Percentiles rank a stretch among this genome's conserved stretches.
phyloP scores from a whole-genome alignment of 108 stramenopile species.

The Cyclotella atomus region DNA sequence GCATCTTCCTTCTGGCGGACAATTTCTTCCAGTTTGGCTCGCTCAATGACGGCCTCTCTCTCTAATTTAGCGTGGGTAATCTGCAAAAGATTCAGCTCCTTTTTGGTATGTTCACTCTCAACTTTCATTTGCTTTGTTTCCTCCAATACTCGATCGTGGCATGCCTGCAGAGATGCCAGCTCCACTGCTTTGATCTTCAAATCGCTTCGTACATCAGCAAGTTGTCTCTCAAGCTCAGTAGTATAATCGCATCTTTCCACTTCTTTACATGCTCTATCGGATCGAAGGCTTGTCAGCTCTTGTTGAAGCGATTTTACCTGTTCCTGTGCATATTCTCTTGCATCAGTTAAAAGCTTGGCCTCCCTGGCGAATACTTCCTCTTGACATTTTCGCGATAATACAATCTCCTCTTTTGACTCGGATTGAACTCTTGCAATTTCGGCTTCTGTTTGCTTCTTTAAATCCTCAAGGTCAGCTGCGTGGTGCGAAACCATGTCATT shows the following conservation, averaged over 20 bases:
- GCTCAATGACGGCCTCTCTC: slow-evolving; percentile 10
- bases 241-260: slow-evolving; percentile 28
- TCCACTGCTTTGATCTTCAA: slow-evolving; percentile 45
- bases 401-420: slow-evolving; percentile 33
- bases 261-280: slow-evolving; percentile 29
- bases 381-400: slow-evolving; percentile 13
- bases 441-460: slow-evolving; percentile 16
- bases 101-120: slow-evolving; percentile 20
- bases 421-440: slow-evolving; percentile 39
- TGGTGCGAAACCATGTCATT: slow-evolving; percentile 15
- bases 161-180: slow-evolving; percentile 20
- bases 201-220: slow-evolving; percentile 39
- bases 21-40: slow-evolving; percentile 23
- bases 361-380: slow-evolving; percentile 40
- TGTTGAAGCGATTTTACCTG: slow-evolving; percentile 27
- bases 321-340: slow-evolving; percentile 39
- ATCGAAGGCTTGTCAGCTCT: slow-evolving; percentile 24
- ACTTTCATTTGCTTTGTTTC: slow-evolving; percentile 18
- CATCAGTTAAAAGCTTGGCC: slow-evolving; percentile 33
- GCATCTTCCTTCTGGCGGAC: slow-evolving; percentile 39
- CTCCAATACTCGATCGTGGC: slow-evolving; percentile 29
- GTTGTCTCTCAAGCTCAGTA: slow-evolving; percentile 47
- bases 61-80: slow-evolving; percentile 21
- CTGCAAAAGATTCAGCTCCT: slow-evolving; percentile 15
- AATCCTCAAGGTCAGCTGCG: slow-evolving; percentile 18